Evolutionary conservation across 768 basidiomycete genomes (phyloP), one percentile per base, ranked within the genome.

Genomic region (Termitomyces bulborhizus): DNA sequence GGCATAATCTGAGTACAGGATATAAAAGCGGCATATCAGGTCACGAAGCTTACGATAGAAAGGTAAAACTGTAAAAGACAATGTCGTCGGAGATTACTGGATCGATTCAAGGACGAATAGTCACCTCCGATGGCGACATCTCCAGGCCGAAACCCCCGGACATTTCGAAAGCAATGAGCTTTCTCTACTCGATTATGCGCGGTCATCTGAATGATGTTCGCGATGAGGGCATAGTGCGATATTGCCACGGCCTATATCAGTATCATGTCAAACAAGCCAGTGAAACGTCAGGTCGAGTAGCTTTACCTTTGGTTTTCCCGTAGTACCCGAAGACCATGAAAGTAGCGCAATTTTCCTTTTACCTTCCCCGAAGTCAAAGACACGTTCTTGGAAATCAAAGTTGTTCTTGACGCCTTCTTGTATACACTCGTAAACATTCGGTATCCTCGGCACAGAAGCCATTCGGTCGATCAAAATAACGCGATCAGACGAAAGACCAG

Each of bases 301-400:
- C 58, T 29, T 55, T 51, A 79, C 82, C 76, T 86, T 85, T 4
- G 84, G 85, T 52, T 71, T 75, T 12, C 85, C 85, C 2, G 86
- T 87, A 1, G 85, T 87, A 24, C 85, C 85, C 21, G 83, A 85
- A 1, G 84, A 85, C 71, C 86, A 85, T 56, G 75, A 78, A 42
- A 87, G 67, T 51, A 86, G 72, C 6, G 85, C 85, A 18, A 84
- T 64, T 63, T 80, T 86, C 37, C 69, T 78, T 68, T 72, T 83
- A 39, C 73, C 85, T 68, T 86, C 84, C 0, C 81, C 81, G 0
- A 70, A 68, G 12, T 52, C 60, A 46, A 86, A 66, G 16, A 62
- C 65, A 29, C 74, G 71, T 63, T 83, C 80, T 31, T 64, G 65
- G 57, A 76, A 81, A n/a, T 55, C 51, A 21, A 55, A 39, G 40